Evolutionary conservation across 1,139 yeast species (phyloP).

Genomic region (Pneumocystis canis): DNA sequence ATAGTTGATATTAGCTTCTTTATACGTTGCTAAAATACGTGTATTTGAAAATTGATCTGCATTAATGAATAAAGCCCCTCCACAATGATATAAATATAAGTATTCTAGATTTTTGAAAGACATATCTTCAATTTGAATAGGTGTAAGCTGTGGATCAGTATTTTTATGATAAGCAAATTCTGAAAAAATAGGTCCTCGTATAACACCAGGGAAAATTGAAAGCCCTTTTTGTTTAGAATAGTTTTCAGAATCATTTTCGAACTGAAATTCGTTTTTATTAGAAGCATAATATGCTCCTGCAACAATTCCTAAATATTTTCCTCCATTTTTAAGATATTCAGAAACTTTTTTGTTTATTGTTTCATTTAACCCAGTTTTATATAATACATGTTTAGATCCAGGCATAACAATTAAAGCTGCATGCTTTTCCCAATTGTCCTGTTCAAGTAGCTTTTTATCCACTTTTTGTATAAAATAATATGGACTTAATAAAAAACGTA

Average conservation of each 20-base stretch:
- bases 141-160: slow-evolving; percentile 53
- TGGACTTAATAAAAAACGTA: background rate
- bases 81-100: slow-evolving; percentile 47
- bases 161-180: slow-evolving; percentile 74
- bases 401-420: slow-evolving; percentile 76
- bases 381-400: slow-evolving; percentile 93
- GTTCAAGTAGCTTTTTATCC: slow-evolving; percentile 21
- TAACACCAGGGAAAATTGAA: slow-evolving; percentile 63
- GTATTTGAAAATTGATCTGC: slow-evolving; percentile 33
- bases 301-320: slow-evolving; percentile 71
- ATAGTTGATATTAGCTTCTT: background rate
- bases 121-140: slow-evolving; percentile 23
- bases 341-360: slow-evolving; percentile 45
- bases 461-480: background rate
- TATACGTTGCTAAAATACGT: background rate
- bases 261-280: slow-evolving; percentile 68
- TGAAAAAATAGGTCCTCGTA: slow-evolving; percentile 63
- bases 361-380: slow-evolving; percentile 57
- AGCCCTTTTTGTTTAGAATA: slow-evolving; percentile 77
- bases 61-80: slow-evolving; percentile 79
- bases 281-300: slow-evolving; percentile 92
- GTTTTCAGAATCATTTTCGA: slow-evolving; percentile 52
- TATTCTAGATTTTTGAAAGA: slow-evolving; percentile 11
- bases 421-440: slow-evolving; percentile 19
- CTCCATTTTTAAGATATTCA: slow-evolving; percentile 63